phyloP scores from a whole-genome alignment of 495 filamentous ascomycete genomes.

The Cryomyces antarcticus region DNA sequence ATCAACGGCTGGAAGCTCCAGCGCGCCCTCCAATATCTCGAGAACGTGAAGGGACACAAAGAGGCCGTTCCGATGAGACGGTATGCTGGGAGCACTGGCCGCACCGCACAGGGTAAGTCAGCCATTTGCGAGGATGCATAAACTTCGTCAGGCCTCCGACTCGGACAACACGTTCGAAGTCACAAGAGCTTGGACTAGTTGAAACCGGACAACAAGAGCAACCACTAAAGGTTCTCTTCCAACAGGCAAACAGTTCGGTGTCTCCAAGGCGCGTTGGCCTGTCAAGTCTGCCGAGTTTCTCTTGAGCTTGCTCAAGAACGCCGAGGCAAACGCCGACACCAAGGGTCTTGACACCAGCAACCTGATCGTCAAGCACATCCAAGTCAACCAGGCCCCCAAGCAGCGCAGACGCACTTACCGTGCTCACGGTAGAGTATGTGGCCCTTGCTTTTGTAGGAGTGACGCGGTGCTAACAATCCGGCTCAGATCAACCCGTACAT shows the following conservation, averaged over 20 bases:
- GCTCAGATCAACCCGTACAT: constrained; percentile 95
- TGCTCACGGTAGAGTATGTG: constrained; percentile 96
- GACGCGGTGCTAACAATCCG: background rate
- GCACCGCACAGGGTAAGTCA: constrained; percentile 83
- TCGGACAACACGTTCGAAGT: background rate
- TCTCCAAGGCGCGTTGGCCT: constrained; percentile 93
- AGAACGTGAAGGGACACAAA: constrained; percentile 86
- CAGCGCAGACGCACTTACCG: constrained; percentile 95
- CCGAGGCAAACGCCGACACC: constrained; percentile 95
- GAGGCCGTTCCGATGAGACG: constrained; percentile 95
- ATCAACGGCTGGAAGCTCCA: constrained; percentile 98
- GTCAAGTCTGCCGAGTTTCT: constrained; percentile 97
- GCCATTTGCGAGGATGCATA: constrained; percentile 7
- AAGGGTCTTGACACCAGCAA: constrained; percentile 97
- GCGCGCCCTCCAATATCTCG: constrained; percentile 84
- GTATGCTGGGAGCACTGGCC: constrained; percentile 84
- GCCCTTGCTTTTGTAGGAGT: background rate
- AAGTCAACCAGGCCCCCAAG: constrained; percentile 99
- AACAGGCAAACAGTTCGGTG: constrained; percentile 94
- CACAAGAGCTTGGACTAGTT: background rate
- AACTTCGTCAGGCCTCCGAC: no score
- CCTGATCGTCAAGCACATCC: constrained; percentile 96
- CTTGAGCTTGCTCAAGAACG: constrained; percentile 92
- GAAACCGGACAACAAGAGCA: background rate
- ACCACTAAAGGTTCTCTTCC: background rate